phyloP scores from a whole-genome alignment of 1,284 basidiomycete species.

The Xanthoconium separans region DNA sequence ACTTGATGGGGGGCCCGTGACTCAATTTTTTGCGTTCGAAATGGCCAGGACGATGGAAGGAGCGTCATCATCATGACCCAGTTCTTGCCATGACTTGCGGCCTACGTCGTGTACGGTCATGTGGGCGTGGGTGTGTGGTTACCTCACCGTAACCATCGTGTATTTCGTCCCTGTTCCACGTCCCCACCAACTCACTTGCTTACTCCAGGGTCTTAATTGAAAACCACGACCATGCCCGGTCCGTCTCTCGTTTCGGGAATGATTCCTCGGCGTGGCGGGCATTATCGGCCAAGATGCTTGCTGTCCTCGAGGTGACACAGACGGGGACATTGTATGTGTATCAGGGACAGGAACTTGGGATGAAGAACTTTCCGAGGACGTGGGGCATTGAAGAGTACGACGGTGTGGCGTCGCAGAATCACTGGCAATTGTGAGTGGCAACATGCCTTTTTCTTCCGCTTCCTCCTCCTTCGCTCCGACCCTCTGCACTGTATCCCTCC shows the following conservation, averaged over 20 bases:
- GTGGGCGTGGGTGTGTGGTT: neutral
- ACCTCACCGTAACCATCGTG: neutral
- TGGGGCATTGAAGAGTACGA: conserved; percentile 77
- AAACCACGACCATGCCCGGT: neutral
- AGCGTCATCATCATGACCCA: neutral
- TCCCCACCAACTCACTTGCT: neutral
- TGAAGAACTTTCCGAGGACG: conserved; percentile 60
- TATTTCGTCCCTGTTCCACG: neutral
- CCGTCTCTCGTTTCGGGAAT: neutral
- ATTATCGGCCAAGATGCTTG: conserved; percentile 62
- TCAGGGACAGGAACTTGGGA: conserved; percentile 73
- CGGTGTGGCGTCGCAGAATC: conserved; percentile 61
- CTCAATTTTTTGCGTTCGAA: conserved; percentile 7
- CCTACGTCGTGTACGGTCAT: neutral
- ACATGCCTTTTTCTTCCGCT: neutral
- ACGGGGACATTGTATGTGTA: conserved; percentile 72
- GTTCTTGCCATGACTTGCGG: neutral
- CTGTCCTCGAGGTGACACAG: conserved; percentile 59
- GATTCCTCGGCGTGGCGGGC: conserved; percentile 56
- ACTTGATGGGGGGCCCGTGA: neutral
- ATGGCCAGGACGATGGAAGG: neutral
- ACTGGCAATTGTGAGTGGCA: conserved; percentile 37
- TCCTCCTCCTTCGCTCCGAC: neutral
- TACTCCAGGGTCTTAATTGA: neutral
- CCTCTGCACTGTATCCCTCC: no score